phyloP scores from a whole-genome alignment of 1,139 yeast genomes.

The Candida labiduridarum region DNA sequence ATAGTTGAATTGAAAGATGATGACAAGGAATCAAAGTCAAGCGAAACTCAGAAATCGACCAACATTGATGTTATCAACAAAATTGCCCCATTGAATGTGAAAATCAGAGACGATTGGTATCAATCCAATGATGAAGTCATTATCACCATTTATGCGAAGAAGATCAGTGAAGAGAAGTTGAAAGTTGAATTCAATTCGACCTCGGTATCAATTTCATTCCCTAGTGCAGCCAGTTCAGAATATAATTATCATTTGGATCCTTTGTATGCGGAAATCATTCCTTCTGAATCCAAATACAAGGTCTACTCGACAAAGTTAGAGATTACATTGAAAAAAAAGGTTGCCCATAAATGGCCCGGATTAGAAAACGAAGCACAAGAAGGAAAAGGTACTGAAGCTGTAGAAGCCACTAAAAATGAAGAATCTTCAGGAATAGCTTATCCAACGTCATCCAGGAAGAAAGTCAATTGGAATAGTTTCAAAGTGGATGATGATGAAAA shows the following conservation, averaged over 20 bases:
- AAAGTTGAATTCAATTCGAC: constrained; percentile 34
- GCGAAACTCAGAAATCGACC: constrained; percentile 21
- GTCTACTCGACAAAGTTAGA: constrained; percentile 80
- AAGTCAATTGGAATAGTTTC: constrained; percentile 74
- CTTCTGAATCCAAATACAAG: constrained; percentile 45
- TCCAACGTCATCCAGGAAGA: constrained; percentile 64
- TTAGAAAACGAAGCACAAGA: constrained; percentile 32
- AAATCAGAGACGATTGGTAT: constrained; percentile 78
- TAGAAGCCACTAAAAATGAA: constrained; percentile 11
- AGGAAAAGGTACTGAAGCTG: constrained; percentile 11
- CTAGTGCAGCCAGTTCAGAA: constrained; percentile 47
- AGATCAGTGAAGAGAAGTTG: constrained; percentile 50
- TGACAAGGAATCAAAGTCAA: constrained; percentile 2
- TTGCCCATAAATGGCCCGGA: constrained; percentile 44
- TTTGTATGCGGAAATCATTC: constrained; percentile 53
- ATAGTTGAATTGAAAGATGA: constrained; percentile 7
- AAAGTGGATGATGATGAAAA: constrained; percentile 51
- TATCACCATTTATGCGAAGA: constrained; percentile 73
- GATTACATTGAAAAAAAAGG: constrained; percentile 47
- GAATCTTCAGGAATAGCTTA: constrained; percentile 28
- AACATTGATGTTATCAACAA: constrained; percentile 36
- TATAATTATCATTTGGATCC: constrained; percentile 54
- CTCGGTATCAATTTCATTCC: constrained; percentile 45
- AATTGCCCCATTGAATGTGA: constrained; percentile 44
- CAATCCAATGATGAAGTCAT: constrained; percentile 62